Percentiles rank a stretch among this genome's conserved stretches.
These are phyloP conservation scores for Sorghum bicolor DNA, from an alignment of 176 grass and related monocot species.

Conservation along the genomic window DNA sequence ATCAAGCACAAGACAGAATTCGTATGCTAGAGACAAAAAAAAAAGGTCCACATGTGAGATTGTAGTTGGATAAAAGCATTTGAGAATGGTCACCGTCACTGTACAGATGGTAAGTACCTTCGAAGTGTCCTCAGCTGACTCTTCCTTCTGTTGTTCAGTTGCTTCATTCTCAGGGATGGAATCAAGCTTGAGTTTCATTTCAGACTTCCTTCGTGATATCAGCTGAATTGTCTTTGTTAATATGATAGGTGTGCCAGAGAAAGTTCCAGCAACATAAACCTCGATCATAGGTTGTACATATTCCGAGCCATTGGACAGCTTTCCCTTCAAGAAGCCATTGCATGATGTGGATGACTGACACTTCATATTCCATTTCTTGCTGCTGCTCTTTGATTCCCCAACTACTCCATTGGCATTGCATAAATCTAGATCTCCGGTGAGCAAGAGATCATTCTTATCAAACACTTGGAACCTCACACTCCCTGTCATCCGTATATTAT, in stretches of 20 bases:
- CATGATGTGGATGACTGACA: slow-evolving; percentile 47
- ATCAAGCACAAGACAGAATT: neutral
- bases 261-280: slow-evolving; percentile 83
- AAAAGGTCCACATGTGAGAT: slow-evolving; percentile 5
- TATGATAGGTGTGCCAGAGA: slow-evolving; percentile 79
- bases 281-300: slow-evolving; percentile 60
- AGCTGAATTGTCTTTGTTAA: slow-evolving; percentile 75
- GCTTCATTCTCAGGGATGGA: slow-evolving; percentile 78
- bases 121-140: slow-evolving; percentile 33
- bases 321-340: slow-evolving; percentile 63
- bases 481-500: slow-evolving; percentile 87
- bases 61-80: neutral
- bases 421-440: slow-evolving; percentile 70
- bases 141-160: slow-evolving; percentile 61
- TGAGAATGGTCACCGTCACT: neutral
- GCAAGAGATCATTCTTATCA: slow-evolving; percentile 69
- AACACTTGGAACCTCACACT: slow-evolving; percentile 89
- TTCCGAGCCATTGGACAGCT: slow-evolving; percentile 40
- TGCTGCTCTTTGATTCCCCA: slow-evolving; percentile 43
- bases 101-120: slow-evolving; percentile 48
- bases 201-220: slow-evolving; percentile 68
- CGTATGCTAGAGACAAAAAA: neutral
- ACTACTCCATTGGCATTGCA: slow-evolving; percentile 53
- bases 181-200: slow-evolving; percentile 63
- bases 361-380: slow-evolving; percentile 84